A percentile compares a stretch with the other conserved stretches of the same genome.
Conservation (phyloP, 164 flowering plant species). For the Sextonia rubra region DNA sequence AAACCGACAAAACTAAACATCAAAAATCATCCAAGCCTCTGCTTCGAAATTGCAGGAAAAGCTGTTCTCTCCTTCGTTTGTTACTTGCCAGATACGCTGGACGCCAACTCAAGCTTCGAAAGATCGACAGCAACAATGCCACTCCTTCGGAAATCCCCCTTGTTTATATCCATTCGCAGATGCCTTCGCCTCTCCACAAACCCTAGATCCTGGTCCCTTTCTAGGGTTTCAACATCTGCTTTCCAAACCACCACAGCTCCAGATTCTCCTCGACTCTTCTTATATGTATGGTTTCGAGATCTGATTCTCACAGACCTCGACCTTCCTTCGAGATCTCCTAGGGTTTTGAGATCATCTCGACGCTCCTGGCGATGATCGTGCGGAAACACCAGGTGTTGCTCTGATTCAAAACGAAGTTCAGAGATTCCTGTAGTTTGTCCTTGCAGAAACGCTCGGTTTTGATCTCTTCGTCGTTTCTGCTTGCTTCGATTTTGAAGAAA, state of each 20-base stretch:
- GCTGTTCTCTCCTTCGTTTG: constrained; percentile 6
- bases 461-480: neutral
- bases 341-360: neutral
- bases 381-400: neutral
- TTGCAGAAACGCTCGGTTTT: neutral
- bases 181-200: neutral
- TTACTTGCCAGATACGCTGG: neutral
- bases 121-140: constrained; percentile 25
- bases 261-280: neutral
- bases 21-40: neutral
- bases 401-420: neutral
- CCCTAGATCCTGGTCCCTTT: neutral
- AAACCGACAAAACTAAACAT: too few relatives aligned
- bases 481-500: neutral
- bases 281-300: neutral
- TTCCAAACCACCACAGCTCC: neutral
- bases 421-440: neutral
- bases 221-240: neutral
- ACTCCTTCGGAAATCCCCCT: constrained; percentile 21
- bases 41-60: constrained; percentile 33
- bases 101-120: neutral
- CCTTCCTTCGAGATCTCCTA: neutral
- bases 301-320: neutral
- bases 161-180: neutral
- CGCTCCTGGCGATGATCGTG: neutral